Evolutionary conservation across 441 rosid species (phyloP).

Genomic region (Arabidopsis lyrata): DNA sequence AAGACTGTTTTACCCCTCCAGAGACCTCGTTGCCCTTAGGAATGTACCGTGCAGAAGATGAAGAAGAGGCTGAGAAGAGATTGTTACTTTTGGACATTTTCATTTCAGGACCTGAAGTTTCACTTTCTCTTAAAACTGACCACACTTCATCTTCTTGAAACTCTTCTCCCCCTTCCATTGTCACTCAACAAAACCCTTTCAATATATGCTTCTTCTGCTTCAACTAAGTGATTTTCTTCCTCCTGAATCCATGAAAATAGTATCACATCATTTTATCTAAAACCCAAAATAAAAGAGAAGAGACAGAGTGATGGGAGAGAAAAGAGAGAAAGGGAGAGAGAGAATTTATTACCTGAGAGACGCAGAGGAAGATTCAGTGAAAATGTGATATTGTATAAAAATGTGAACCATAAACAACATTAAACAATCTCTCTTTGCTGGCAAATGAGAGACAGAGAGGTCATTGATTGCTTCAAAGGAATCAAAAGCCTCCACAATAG

Average conservation of each 20-base stretch:
- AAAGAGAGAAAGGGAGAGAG: constrained; percentile 11
- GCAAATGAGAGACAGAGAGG: constrained; percentile 42
- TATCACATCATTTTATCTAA: constrained; percentile 10
- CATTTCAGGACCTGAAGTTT: constrained; percentile 52
- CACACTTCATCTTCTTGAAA: constrained; percentile 83
- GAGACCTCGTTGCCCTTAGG: constrained; percentile 34
- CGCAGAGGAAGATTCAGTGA: constrained; percentile 43
- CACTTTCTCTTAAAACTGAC: constrained; percentile 56
- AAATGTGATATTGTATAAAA: constrained; percentile 30
- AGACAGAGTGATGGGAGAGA: constrained; percentile 17
- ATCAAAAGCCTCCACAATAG: constrained; percentile 29
- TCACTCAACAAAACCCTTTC: constrained; percentile 34
- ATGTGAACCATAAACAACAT: constrained; percentile 38
- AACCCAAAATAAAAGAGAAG: background rate
- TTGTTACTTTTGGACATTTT: constrained; percentile 46
- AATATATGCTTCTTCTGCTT: constrained; percentile 17
- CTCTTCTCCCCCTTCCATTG: constrained; percentile 56
- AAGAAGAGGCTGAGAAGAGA: constrained; percentile 51
- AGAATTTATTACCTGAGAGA: constrained; percentile 26
- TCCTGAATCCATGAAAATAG: constrained; percentile 40
- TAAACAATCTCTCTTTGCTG: constrained; percentile 38
- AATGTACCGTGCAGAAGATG: constrained; percentile 64
- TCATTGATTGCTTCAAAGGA: constrained; percentile 36
- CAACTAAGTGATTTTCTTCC: constrained; percentile 30
- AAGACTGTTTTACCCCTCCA: constrained; percentile 52